phyloP scores from a whole-genome alignment of 768 basidiomycete genomes.

The Lenzites betulinus region DNA sequence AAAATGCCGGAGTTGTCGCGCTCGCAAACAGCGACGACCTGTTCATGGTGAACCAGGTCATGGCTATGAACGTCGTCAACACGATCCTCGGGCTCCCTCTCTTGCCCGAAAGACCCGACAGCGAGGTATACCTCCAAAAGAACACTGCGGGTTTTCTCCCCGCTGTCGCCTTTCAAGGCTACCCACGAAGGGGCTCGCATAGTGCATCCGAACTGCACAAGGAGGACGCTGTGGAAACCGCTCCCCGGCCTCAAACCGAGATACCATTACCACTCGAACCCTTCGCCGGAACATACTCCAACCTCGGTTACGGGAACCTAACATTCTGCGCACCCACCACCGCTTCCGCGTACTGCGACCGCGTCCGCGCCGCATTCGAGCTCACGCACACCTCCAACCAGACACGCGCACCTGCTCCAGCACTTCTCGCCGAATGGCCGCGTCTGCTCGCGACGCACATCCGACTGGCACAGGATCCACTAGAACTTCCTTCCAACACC shows the following conservation, averaged over 20 bases:
- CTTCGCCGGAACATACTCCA: slow-evolving; percentile 39
- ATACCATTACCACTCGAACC: slow-evolving; percentile 17
- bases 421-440: slow-evolving; percentile 34
- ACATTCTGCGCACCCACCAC: slow-evolving; percentile 37
- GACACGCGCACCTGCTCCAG: not conserved
- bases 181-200: not conserved
- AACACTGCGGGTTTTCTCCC: not conserved
- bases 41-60: not conserved
- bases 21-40: slow-evolving; percentile 27
- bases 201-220: too few species aligned
- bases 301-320: slow-evolving; percentile 41
- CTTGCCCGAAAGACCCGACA: not conserved
- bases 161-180: not conserved
- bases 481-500: not conserved
- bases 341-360: slow-evolving; percentile 26
- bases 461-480: not conserved
- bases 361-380: slow-evolving; percentile 31
- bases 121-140: not conserved
- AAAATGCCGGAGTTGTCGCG: slow-evolving; percentile 37
- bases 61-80: slow-evolving; percentile 9
- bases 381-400: slow-evolving; percentile 22
- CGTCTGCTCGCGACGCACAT: slow-evolving; percentile 21
- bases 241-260: not conserved
- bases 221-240: not conserved
- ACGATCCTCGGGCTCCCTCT: slow-evolving; percentile 17